These are phyloP conservation scores for Amylocystis lapponica DNA, from an alignment of 768 basidiomycete genomes.

Conservation along the genomic window DNA sequence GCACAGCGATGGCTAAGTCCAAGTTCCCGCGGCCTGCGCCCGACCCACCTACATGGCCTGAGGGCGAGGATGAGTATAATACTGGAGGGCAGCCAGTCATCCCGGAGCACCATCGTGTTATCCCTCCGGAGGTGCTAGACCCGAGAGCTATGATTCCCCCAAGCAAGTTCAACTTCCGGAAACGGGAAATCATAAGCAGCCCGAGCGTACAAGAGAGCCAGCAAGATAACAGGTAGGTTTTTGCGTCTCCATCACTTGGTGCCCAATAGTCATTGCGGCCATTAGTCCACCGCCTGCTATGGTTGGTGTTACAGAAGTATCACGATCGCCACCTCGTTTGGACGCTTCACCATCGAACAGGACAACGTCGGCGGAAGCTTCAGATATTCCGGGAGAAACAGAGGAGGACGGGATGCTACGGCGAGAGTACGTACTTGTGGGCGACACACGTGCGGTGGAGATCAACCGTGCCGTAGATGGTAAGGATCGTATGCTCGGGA, in stretches of 20 bases:
- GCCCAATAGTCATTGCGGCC: no score
- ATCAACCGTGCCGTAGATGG: constrained; percentile 92
- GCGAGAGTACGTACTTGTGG: constrained; percentile 91
- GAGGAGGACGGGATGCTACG: constrained; percentile 77
- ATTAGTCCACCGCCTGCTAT: background rate
- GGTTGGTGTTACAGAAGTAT: constrained; percentile 1
- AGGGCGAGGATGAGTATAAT: constrained; percentile 14
- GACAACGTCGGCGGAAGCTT: constrained; percentile 48
- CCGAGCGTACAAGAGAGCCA: no score
- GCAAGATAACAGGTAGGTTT: no score
- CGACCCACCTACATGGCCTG: constrained; percentile 17
- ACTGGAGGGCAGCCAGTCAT: constrained; percentile 38
- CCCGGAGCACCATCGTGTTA: constrained; percentile 68
- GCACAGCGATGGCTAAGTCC: constrained; percentile 67
- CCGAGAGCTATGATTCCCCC: constrained; percentile 78
- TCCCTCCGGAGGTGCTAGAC: constrained; percentile 77
- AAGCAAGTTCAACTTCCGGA: constrained; percentile 69
- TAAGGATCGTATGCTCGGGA: constrained; percentile 31
- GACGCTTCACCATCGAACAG: constrained; percentile 9
- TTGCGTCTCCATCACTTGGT: no score
- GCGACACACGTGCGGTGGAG: constrained; percentile 84
- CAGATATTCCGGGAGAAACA: constrained; percentile 74
- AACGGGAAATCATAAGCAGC: constrained; percentile 16
- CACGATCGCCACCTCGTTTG: constrained; percentile 4
- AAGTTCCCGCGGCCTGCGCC: constrained; percentile 61